These are phyloP conservation scores for Gentiana dahurica DNA, from an alignment of 257 asterid genomes.

Conservation along the genomic window DNA sequence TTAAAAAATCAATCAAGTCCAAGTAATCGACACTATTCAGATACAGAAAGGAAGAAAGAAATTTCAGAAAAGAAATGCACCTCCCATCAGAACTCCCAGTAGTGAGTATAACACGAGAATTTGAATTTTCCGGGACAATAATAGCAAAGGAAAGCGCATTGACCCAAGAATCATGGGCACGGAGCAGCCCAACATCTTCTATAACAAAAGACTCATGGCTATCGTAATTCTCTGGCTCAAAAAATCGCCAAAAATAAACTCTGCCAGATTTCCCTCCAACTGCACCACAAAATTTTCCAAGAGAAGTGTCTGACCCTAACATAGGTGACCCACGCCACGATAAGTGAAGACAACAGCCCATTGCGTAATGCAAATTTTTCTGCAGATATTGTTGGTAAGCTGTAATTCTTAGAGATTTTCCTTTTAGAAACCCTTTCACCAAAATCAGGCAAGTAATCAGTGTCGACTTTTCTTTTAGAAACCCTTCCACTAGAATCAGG, in stretches of 20 bases:
- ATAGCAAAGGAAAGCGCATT: slow-evolving; percentile 57
- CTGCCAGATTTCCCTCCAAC: slow-evolving; percentile 62
- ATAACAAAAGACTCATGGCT: slow-evolving; percentile 19
- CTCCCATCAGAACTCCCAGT: slow-evolving; percentile 35
- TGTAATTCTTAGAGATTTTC: slow-evolving; percentile 9
- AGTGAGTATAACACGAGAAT: slow-evolving; percentile 41
- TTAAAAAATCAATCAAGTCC: slow-evolving; percentile 6
- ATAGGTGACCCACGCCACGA: slow-evolving; percentile 83
- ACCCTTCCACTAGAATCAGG: too few relatives aligned
- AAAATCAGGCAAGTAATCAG: too few relatives aligned
- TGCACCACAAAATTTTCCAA: slow-evolving; percentile 20
- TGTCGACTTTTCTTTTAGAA: background rate
- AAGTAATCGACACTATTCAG: too few relatives aligned
- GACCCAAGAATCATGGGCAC: slow-evolving; percentile 71
- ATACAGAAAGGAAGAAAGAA: background rate
- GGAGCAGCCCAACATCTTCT: slow-evolving; percentile 46
- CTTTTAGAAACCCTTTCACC: background rate
- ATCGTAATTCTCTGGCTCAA: slow-evolving; percentile 45
- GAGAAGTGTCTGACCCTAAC: slow-evolving; percentile 28
- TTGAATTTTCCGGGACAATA: slow-evolving; percentile 33
- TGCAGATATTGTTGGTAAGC: slow-evolving; percentile 31
- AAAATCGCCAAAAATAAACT: slow-evolving; percentile 68
- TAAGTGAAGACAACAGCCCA: slow-evolving; percentile 63
- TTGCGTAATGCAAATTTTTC: slow-evolving; percentile 67
- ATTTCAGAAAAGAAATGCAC: slow-evolving; percentile 28